Evolutionary conservation across 1,284 basidiomycete genomes (phyloP), one percentile per base, ranked within the genome.

Genomic region (Sporisorium reilianum): DNA sequence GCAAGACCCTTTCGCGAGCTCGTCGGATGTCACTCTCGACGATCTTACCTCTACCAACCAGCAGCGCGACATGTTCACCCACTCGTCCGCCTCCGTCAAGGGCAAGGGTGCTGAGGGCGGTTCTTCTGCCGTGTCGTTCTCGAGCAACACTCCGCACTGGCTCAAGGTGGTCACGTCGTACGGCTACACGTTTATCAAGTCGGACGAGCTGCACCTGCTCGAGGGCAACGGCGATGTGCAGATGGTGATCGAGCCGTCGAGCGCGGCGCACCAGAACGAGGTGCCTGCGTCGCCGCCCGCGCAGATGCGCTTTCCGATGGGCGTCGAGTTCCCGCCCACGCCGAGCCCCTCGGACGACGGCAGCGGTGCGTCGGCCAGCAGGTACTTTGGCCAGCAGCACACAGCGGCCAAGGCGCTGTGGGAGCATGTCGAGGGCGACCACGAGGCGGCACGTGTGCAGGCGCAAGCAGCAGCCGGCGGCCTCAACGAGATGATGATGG

Each of bases 401-500:
- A 26, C 44, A 11, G 41, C 26, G 7, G 23, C 49, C 34, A 71
- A 66, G 59, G 49, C 53, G 8, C 34, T 71, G 23, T 75, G 73
- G 73, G 73, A 71, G 38, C 64, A 70, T 7, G 67, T 75, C 23
- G 64, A 75, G 45, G 72, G 67, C 36, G 72, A 71, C 40, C 28
- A 51, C 5, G 72, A 67, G 32, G 62, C 65, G 11, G 56, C 64
- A 22, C 56, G 54, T 8, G 53, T 45, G 7, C 51, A 50, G 20
- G 57, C 57, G 3, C 48, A 44, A 9, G 22, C 23, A 1, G 20
- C n/a, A 44, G 50, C 51, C 9, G 61, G 44, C 23, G 61, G 58
- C 0, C 50, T 68, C 49, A 74, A 74, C 58, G 71, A 74, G 54
- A 74, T 74, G 65, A 74, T 74, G 65, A 74, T 69, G 71, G 71